phyloP scores from a whole-genome alignment of 306 rosid species.

The Gillenia trifoliata region DNA sequence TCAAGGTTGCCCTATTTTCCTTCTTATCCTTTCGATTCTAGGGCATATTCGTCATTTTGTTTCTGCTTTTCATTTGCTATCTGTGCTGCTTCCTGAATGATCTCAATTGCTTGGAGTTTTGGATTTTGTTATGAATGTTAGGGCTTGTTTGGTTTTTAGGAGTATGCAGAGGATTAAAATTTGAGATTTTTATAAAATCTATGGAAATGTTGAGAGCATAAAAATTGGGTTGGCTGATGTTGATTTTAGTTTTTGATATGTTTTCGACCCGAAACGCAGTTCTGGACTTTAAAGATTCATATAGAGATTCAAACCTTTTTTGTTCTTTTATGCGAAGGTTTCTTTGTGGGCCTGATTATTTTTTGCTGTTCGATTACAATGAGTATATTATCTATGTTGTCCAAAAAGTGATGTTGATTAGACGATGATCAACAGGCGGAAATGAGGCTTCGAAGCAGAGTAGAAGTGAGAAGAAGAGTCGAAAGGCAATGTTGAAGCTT shows the following conservation, averaged over 20 bases:
- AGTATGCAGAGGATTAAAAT: neutral
- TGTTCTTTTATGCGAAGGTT: neutral
- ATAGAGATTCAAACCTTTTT: neutral
- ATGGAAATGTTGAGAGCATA: neutral
- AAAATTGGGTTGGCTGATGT: neutral
- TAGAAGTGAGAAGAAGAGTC: constrained; percentile 97
- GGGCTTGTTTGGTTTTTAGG: neutral
- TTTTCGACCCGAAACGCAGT: neutral
- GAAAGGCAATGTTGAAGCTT: constrained; percentile 94
- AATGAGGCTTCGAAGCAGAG: constrained; percentile 85
- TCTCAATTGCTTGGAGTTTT: neutral
- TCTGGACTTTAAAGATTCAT: neutral
- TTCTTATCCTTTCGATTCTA: neutral
- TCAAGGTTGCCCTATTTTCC: constrained; percentile 33
- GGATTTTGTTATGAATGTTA: neutral
- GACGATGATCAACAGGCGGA: constrained; percentile 39
- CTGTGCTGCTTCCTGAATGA: neutral
- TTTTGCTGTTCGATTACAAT: neutral
- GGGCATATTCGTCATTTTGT: neutral
- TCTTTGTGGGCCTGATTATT: neutral
- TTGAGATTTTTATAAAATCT: neutral
- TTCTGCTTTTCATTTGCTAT: neutral
- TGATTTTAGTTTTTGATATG: neutral
- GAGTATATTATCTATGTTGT: neutral
- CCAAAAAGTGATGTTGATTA: neutral